phyloP scores from a whole-genome alignment of 2,329 filamentous ascomycete genomes.

The Penicillium griseofulvum region DNA sequence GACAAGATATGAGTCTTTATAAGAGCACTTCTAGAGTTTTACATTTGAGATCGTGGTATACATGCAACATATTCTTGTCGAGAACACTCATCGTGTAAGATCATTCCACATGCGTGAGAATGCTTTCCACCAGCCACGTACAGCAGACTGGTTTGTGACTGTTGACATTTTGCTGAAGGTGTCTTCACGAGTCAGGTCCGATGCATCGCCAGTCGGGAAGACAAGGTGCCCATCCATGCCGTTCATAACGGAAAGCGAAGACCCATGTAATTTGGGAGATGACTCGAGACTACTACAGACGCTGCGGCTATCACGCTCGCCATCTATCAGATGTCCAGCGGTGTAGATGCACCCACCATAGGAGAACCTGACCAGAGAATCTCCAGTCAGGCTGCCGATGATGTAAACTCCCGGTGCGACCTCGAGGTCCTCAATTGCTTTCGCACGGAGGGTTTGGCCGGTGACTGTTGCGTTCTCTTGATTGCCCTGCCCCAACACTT shows the following conservation, averaged over 20 bases:
- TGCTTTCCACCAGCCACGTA: slow-evolving; percentile 22
- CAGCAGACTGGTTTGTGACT: slow-evolving; percentile 4
- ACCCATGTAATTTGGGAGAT: slow-evolving; percentile 18
- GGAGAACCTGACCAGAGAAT: slow-evolving; percentile 59
- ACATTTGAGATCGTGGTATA: slow-evolving; percentile 1
- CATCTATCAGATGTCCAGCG: slow-evolving; percentile 51
- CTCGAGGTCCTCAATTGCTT: slow-evolving; percentile 53
- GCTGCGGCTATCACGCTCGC: slow-evolving; percentile 17
- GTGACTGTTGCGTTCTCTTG: slow-evolving; percentile 43
- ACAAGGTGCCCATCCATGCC: slow-evolving; percentile 39
- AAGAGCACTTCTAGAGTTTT: neutral
- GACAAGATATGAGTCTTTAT: neutral
- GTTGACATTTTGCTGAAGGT: slow-evolving; percentile 19
- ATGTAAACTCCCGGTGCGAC: slow-evolving; percentile 54
- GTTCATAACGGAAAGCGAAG: slow-evolving; percentile 36
- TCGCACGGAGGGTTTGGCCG: slow-evolving; percentile 53
- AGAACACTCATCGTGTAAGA: slow-evolving; percentile 13
- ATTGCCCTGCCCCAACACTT: slow-evolving; percentile 42
- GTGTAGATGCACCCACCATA: slow-evolving; percentile 59
- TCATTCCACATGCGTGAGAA: slow-evolving; percentile 20
- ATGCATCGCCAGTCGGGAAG: slow-evolving; percentile 6
- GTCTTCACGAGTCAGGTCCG: slow-evolving; percentile 15
- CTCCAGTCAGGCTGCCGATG: slow-evolving; percentile 59
- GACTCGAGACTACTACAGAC: slow-evolving; percentile 19
- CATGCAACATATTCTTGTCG: slow-evolving; percentile 1